Evolutionary conservation across 805 yeast species (phyloP).

Genomic region (Barnettozyma sp.): DNA sequence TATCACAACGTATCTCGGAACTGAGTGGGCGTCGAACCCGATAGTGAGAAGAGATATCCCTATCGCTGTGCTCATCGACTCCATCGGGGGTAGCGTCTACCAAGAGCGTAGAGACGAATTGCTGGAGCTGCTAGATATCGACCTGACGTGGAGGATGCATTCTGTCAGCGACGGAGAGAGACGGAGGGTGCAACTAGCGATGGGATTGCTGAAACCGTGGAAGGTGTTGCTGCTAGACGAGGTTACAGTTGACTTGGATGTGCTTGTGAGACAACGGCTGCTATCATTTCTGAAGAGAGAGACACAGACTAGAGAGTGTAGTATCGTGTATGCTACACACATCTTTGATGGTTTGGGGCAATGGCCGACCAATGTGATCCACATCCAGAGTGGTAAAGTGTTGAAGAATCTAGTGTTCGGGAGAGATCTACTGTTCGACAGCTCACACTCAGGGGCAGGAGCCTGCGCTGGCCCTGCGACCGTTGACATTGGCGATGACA

Average conservation of each 20-base stretch:
- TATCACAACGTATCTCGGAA: conserved; percentile 77
- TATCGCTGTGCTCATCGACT: conserved; percentile 66
- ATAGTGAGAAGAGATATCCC: conserved; percentile 89
- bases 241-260: conserved; percentile 95
- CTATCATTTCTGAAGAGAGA: conserved; percentile 68
- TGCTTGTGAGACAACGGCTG: conserved; percentile 73
- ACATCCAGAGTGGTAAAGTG: conserved; percentile 62
- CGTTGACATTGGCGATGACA: conserved; percentile 20
- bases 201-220: conserved; percentile 94
- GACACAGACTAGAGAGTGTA: conserved; percentile 59
- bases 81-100: conserved; percentile 72
- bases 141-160: conserved; percentile 88
- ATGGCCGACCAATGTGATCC: conserved; percentile 85
- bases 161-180: conserved; percentile 92
- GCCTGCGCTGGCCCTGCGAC: too few species aligned
- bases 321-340: conserved; percentile 91
- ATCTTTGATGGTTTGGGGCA: conserved; percentile 89
- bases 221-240: conserved; percentile 82
- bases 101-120: conserved; percentile 72
- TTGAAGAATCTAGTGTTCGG: conserved; percentile 29
- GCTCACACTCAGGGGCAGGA: too few species aligned
- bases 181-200: conserved; percentile 84
- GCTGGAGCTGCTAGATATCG: conserved; percentile 74
- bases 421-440: conserved; percentile 27
- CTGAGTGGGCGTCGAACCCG: conserved; percentile 95